Evolutionary conservation across 2,329 filamentous ascomycete genomes (phyloP), one percentile per base, ranked within the genome.

Genomic region (Madurella mycetomatis): DNA sequence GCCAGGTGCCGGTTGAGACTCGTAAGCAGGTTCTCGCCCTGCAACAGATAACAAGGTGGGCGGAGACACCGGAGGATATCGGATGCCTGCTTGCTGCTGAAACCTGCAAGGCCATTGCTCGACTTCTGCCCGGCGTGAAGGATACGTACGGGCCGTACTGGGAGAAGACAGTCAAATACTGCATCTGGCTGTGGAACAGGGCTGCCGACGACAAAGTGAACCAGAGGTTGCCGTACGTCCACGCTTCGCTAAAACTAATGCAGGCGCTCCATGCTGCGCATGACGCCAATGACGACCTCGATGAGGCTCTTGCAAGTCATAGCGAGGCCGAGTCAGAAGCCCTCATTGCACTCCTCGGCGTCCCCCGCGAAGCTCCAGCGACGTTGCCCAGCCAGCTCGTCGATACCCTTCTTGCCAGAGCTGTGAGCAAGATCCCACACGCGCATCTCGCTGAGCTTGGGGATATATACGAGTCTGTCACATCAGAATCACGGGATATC

Each of bases 91-190:
- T 81, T n/a, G 67, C 73, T 56, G 66, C 77, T 31, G 72, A 82
- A 72, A 70, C 78, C 58, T 80, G 83, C 66, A 72, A 84, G 63
- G 76, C 76, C 56, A 65, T 90, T 50, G 73, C 81, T 1, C 71
- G 75, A 3, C 73, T 96, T 3, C 70, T 96, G 0, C 88, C 89
- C 1, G 81, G 80, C 41, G 86, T 96, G 62, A 81, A 83, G 55
- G 87, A 91, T 45, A 84, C 96, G 1, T 96, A 96, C 64, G 94
- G 92, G 0, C 83, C 88, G 0, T 89, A 96, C 66, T 99, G 94
- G 94, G 80, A 85, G 48, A 80, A 80, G 46, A 70, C 79, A 0
- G 70, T 90, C 16, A 75, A 81, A 34, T 81, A 83, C 47, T 81
- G 86, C 56, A 72, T 79, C 11, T 70, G 72, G 8, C 70, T 84